Evolutionary conservation across 2,329 filamentous ascomycete species (phyloP).

Genomic region (Coccinonectria pachysandricola): DNA sequence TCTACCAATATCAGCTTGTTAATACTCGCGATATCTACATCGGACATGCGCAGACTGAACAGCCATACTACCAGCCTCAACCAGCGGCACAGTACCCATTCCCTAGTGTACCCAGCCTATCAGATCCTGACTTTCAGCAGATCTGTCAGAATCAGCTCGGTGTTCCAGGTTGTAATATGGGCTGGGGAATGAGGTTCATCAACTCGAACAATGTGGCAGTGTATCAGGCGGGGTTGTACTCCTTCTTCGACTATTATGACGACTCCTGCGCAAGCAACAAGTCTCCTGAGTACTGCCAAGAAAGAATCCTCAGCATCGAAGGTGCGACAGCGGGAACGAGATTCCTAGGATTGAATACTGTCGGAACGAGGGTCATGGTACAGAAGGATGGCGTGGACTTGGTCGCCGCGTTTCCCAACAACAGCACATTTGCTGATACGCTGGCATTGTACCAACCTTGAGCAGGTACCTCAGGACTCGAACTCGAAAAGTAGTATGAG

Average conservation of each 20-base stretch:
- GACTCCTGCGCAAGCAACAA: conserved; percentile 33
- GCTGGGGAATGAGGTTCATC: conserved; percentile 56
- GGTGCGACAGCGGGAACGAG: conserved; percentile 10
- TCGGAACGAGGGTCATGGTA: conserved; percentile 19
- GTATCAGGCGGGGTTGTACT: conserved; percentile 58
- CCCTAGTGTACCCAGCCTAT: conserved; percentile 27
- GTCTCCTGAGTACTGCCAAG: conserved; percentile 35
- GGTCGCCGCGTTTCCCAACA: conserved; percentile 14
- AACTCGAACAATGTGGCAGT: conserved; percentile 43
- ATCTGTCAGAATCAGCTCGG: conserved; percentile 33
- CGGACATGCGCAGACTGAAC: conserved; percentile 58
- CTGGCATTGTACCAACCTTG: conserved; percentile 18
- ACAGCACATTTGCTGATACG: conserved; percentile 21
- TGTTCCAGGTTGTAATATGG: conserved; percentile 37
- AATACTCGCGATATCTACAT: conserved; percentile 51
- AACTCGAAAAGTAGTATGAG: no score
- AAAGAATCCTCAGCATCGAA: conserved; percentile 28
- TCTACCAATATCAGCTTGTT: conserved; percentile 61
- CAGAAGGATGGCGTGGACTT: conserved; percentile 13
- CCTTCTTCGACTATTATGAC: conserved; percentile 56
- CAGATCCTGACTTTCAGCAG: conserved; percentile 15
- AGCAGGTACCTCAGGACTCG: no score
- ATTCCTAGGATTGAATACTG: conserved; percentile 19
- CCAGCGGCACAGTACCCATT: conserved; percentile 51
- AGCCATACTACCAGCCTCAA: conserved; percentile 61